phyloP scores from a whole-genome alignment of 441 rosid genomes.

The Pelargonium citronellum region DNA sequence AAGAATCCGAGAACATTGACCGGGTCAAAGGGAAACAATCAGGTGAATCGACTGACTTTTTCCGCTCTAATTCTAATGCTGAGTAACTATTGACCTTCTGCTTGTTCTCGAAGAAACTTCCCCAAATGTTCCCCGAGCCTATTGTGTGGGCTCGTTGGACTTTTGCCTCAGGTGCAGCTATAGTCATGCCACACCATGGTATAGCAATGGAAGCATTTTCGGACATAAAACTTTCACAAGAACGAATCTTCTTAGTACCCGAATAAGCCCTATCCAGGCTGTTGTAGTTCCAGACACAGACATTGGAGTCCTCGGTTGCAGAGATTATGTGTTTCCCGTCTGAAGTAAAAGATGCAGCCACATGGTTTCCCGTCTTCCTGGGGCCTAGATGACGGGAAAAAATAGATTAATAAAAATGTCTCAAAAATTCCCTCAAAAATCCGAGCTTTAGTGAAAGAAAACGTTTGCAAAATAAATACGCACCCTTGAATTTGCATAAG shows the following conservation, averaged over 20 bases:
- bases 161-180: constrained; percentile 11
- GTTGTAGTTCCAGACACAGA: constrained; percentile 68
- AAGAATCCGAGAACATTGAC: constrained; percentile 34
- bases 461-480: background rate
- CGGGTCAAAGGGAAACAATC: background rate
- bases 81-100: background rate
- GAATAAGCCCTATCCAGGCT: constrained; percentile 28
- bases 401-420: background rate
- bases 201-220: constrained; percentile 64
- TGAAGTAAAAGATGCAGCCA: constrained; percentile 58
- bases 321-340: constrained; percentile 84
- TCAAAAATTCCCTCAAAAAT: too few relatives aligned
- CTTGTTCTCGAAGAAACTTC: background rate
- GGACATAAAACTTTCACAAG: constrained; percentile 66
- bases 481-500: constrained; percentile 71
- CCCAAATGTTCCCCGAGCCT: background rate
- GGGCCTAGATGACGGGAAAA: constrained; percentile 32
- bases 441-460: background rate
- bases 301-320: constrained; percentile 73
- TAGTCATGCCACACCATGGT: constrained; percentile 63
- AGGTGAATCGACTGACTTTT: background rate
- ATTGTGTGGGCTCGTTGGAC: constrained; percentile 15
- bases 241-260: constrained; percentile 39
- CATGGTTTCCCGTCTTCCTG: constrained; percentile 51
- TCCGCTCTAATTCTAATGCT: too few relatives aligned